These are phyloP conservation scores for Alternaria brassicicola DNA, from an alignment of 2,329 filamentous ascomycete genomes.

Conservation along the genomic window DNA sequence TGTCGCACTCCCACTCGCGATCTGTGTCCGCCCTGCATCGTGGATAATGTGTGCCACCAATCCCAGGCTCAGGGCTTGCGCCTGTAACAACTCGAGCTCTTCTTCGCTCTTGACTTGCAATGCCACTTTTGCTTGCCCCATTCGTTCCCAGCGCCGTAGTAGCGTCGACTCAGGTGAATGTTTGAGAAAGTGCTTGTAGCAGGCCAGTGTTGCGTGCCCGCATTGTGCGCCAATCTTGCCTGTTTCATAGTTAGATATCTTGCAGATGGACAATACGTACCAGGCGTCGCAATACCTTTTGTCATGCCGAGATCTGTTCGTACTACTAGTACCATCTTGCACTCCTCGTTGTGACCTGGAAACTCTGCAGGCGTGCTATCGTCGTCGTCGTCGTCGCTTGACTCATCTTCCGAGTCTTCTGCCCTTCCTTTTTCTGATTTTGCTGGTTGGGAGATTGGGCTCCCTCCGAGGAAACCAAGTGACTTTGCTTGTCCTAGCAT, in stretches of 20 bases:
- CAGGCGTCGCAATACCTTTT: conserved; percentile 67
- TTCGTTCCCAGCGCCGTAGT: conserved; percentile 81
- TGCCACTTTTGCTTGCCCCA: conserved; percentile 92
- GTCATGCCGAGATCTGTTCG: conserved; percentile 96
- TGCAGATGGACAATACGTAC: neutral
- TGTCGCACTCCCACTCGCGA: conserved; percentile 88
- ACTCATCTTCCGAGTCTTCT: conserved; percentile 37
- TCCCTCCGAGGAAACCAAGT: conserved; percentile 73
- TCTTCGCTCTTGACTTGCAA: conserved; percentile 87
- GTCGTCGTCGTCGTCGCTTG: conserved; percentile 39
- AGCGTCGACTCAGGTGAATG: conserved; percentile 64
- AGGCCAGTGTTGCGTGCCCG: conserved; percentile 93
- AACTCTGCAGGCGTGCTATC: conserved; percentile 52
- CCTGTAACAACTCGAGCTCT: conserved; percentile 75
- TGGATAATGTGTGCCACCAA: conserved; percentile 88
- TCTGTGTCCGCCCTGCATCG: conserved; percentile 97
- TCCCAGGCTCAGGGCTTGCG: conserved; percentile 80
- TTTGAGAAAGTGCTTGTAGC: conserved; percentile 82
- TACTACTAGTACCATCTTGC: conserved; percentile 92
- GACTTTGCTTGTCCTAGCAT: conserved; percentile 68
- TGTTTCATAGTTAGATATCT: conserved; percentile 46
- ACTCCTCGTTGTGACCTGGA: conserved; percentile 71
- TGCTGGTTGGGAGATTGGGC: conserved; percentile 45
- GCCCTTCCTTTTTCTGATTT: conserved; percentile 19
- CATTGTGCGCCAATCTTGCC: conserved; percentile 98